A percentile compares a stretch with the other conserved stretches of the same genome.
Evolutionary conservation across 129 eudicot species (phyloP).

Genomic region (Solidago caesia): DNA sequence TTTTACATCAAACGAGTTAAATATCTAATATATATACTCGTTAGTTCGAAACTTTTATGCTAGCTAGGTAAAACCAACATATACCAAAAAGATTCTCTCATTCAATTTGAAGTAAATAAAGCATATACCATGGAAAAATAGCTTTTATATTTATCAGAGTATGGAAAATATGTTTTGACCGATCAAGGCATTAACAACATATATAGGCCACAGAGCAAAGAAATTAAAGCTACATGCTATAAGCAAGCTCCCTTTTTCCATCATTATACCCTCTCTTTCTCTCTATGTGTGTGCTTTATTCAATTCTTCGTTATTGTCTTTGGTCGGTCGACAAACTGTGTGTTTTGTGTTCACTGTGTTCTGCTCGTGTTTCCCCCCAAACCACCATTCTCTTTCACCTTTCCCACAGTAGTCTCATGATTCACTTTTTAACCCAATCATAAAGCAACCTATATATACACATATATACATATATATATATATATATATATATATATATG

Average conservation of each 20-base stretch:
- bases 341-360: slow-evolving; percentile 56
- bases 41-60: not conserved
- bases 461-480: not conserved
- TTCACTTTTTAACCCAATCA: slow-evolving; percentile 46
- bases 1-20: too few relatives aligned
- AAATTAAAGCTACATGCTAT: slow-evolving; percentile 29
- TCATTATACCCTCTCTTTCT: slow-evolving; percentile 29
- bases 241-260: slow-evolving; percentile 28
- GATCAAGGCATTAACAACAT: slow-evolving; percentile 28
- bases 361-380: slow-evolving; percentile 45
- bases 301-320: slow-evolving; percentile 49
- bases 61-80: not conserved
- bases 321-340: slow-evolving; percentile 89
- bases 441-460: slow-evolving; percentile 25
- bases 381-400: slow-evolving; percentile 7
- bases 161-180: slow-evolving; percentile 31
- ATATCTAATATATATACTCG: not conserved
- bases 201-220: slow-evolving; percentile 26
- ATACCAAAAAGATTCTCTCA: slow-evolving; percentile 10
- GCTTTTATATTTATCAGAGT: slow-evolving; percentile 18
- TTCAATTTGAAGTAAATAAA: slow-evolving; percentile 6
- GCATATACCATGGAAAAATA: slow-evolving; percentile 21
- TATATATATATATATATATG: not conserved
- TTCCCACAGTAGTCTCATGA: slow-evolving; percentile 37
- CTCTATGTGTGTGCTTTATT: slow-evolving; percentile 31